Evolutionary conservation across 148 eudicot species (phyloP).

Genomic region (Fagopyrum tataricum): DNA sequence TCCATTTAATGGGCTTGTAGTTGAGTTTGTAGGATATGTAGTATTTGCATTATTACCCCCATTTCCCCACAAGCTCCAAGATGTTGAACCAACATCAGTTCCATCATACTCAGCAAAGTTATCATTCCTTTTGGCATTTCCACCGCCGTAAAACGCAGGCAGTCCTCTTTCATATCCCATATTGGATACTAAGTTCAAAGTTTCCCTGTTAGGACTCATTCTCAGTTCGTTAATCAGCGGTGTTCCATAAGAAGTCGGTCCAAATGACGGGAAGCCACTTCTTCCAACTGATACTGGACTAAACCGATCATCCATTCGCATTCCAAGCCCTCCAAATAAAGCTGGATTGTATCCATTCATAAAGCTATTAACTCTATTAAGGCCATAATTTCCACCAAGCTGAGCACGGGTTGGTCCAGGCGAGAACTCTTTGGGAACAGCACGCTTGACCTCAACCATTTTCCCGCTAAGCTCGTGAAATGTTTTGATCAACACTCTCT

Average conservation of each 20-base stretch:
- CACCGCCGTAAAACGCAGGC: constrained; percentile 28
- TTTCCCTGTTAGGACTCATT: constrained; percentile 40
- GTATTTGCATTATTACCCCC: constrained; percentile 34
- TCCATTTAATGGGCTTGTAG: constrained; percentile 26
- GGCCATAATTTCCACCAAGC: constrained; percentile 46
- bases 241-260: constrained; percentile 41
- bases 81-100: constrained; percentile 33
- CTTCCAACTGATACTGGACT: constrained; percentile 54
- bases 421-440: constrained; percentile 89
- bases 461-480: constrained; percentile 95
- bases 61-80: constrained; percentile 67
- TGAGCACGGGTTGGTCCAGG: constrained; percentile 64
- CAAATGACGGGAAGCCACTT: constrained; percentile 58
- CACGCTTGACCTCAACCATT: constrained; percentile 95
- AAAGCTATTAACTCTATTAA: constrained; percentile 53
- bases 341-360: constrained; percentile 56
- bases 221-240: constrained; percentile 54
- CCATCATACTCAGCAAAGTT: constrained; percentile 47
- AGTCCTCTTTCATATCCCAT: constrained; percentile 51
- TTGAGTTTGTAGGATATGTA: constrained; percentile 33
- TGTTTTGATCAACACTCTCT: constrained; percentile 57
- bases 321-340: constrained; percentile 54
- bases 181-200: constrained; percentile 35
- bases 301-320: constrained; percentile 65
- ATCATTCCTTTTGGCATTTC: constrained; percentile 40